phyloP scores from a whole-genome alignment of 495 filamentous ascomycete species.

The Cudoniella acicularis region DNA sequence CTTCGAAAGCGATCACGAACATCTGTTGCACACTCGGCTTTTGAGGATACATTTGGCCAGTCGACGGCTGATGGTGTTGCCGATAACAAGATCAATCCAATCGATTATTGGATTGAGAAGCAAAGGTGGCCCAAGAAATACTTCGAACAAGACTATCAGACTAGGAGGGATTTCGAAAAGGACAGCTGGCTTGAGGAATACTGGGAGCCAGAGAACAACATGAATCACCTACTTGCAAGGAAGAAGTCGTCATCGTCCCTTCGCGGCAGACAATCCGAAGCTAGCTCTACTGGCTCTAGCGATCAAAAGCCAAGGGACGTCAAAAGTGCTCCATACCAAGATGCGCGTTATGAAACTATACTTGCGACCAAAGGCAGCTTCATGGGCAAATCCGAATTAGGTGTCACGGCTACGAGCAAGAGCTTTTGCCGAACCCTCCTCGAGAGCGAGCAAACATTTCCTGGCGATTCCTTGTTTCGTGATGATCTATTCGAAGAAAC shows the following conservation, averaged over 20 bases:
- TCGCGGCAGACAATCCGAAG: constrained; percentile 7
- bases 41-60: constrained; percentile 10
- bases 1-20: constrained; percentile 15
- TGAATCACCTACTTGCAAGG: neutral
- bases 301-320: no score
- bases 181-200: no score
- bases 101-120: no score
- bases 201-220: no score
- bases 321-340: no score
- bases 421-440: constrained; percentile 28
- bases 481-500: constrained; percentile 30
- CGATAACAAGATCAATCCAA: no score
- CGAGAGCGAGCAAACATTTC: constrained; percentile 24
- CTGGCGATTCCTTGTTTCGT: constrained; percentile 34
- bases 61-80: constrained; percentile 11
- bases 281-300: no score
- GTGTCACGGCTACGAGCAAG: constrained; percentile 27
- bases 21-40: constrained; percentile 5
- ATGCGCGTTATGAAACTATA: no score
- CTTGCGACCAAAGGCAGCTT: neutral
- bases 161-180: no score
- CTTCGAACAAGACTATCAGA: no score
- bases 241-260: constrained; percentile 3
- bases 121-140: no score
- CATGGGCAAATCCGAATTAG: constrained; percentile 20